These are phyloP conservation scores for Cucurbita maxima DNA, from an alignment of 306 rosid species.

Conservation along the genomic window DNA sequence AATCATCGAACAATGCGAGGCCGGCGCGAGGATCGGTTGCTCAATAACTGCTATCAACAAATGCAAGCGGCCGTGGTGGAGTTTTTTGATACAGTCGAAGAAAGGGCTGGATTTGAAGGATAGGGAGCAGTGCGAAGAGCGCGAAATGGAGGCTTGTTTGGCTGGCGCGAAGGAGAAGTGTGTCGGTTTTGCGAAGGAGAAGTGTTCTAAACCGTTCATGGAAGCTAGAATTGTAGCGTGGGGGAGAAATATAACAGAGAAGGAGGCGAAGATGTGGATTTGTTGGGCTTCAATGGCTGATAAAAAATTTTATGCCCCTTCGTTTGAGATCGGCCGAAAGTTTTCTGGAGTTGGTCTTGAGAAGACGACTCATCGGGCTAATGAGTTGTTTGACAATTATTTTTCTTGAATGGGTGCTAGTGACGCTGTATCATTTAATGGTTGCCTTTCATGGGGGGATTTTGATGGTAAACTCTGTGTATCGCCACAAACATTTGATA, in stretches of 20 bases:
- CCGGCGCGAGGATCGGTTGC: slow-evolving; percentile 58
- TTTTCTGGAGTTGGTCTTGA: background rate
- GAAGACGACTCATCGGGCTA: slow-evolving; percentile 30
- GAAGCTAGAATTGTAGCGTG: slow-evolving; percentile 42
- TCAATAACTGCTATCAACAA: slow-evolving; percentile 26
- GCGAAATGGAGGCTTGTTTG: slow-evolving; percentile 31
- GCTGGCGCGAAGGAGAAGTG: slow-evolving; percentile 34
- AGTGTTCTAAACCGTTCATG: slow-evolving; percentile 45
- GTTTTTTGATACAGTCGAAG: slow-evolving; percentile 22
- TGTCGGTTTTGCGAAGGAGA: slow-evolving; percentile 37
- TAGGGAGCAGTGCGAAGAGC: slow-evolving; percentile 53
- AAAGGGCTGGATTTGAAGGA: slow-evolving; percentile 32
- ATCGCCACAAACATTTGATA: background rate
- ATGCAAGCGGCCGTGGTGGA: slow-evolving; percentile 81
- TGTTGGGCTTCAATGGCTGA: slow-evolving; percentile 25
- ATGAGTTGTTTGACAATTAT: slow-evolving; percentile 20
- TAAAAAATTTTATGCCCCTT: slow-evolving; percentile 2
- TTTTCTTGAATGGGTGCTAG: background rate
- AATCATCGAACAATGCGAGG: slow-evolving; percentile 49
- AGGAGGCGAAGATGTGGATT: slow-evolving; percentile 29
- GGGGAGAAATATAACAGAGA: slow-evolving; percentile 15
- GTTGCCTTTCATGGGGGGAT: background rate
- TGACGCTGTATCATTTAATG: background rate
- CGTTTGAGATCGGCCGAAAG: slow-evolving; percentile 13
- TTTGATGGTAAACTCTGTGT: background rate